These are phyloP conservation scores for Thyridium curvatum DNA, from an alignment of 2,329 filamentous ascomycete species.

Conservation along the genomic window DNA sequence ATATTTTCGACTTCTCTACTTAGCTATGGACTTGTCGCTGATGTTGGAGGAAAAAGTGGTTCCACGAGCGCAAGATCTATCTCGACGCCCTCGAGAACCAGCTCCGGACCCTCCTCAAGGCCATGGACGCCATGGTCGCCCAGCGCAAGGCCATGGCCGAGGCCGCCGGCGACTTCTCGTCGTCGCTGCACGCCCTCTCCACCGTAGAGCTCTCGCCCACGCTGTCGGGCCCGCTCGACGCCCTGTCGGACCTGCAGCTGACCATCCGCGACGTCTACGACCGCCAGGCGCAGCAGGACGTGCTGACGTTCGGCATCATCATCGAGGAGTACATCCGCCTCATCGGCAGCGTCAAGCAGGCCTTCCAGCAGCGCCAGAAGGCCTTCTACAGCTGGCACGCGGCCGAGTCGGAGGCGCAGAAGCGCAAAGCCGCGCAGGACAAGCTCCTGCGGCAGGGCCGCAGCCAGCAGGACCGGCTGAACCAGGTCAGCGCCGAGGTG, in stretches of 20 bases:
- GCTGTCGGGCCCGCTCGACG: constrained; percentile 82
- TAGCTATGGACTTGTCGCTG: too few species aligned
- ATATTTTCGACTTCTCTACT: constrained; percentile 1
- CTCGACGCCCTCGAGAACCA: constrained; percentile 90
- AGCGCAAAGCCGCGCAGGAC: constrained; percentile 83
- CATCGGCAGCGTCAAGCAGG: constrained; percentile 90
- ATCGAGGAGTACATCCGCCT: constrained; percentile 97
- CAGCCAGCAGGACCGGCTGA: constrained; percentile 90
- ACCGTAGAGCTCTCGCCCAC: constrained; percentile 87
- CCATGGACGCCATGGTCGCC: constrained; percentile 85
- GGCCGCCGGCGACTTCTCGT: constrained; percentile 87
- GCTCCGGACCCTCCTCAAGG: constrained; percentile 82
- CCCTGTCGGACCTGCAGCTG: constrained; percentile 86
- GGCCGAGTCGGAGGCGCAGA: constrained; percentile 84
- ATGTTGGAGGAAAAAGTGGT: constrained; percentile 72
- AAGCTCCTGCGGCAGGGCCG: constrained; percentile 93
- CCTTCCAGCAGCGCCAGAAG: constrained; percentile 89
- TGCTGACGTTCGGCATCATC: constrained; percentile 92
- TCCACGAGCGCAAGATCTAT: constrained; percentile 93
- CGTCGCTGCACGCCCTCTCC: constrained; percentile 85
- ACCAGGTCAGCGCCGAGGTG: constrained; percentile 87
- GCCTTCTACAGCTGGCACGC: constrained; percentile 91
- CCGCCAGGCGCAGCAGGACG: constrained; percentile 92
- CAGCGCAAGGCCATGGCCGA: constrained; percentile 93
- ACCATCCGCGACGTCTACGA: constrained; percentile 94